A percentile compares a stretch with the other conserved stretches of the same genome.
Evolutionary conservation across 2,329 filamentous ascomycete genomes (phyloP).

Genomic region (Colletotrichum tofieldiae): DNA sequence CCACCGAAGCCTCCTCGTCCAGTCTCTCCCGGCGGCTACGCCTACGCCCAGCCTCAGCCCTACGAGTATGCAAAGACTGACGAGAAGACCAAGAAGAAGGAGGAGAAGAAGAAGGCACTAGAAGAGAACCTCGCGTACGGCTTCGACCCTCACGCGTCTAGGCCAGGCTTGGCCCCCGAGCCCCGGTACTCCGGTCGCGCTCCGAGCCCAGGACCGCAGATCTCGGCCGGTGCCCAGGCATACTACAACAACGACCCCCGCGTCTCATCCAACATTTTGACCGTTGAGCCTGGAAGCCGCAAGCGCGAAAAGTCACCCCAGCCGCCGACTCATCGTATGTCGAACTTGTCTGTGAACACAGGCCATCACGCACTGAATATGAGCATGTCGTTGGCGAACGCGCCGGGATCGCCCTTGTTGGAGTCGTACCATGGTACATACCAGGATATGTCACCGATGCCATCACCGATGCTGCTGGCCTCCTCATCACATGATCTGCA

Average conservation of each 20-base stretch:
- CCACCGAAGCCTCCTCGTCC: constrained; percentile 39
- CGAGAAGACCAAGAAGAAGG: constrained; percentile 49
- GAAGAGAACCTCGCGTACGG: constrained; percentile 70
- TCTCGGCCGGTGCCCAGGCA: constrained; percentile 45
- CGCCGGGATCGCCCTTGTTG: constrained; percentile 87
- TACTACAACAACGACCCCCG: constrained; percentile 57
- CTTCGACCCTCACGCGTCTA: constrained; percentile 34
- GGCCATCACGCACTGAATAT: constrained; percentile 57
- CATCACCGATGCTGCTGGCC: constrained; percentile 79
- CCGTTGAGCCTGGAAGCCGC: constrained; percentile 57
- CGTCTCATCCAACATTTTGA: constrained; percentile 58
- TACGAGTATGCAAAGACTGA: constrained; percentile 48
- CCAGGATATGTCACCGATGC: constrained; percentile 95
- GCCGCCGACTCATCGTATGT: constrained; percentile 67
- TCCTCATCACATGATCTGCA: constrained; percentile 38
- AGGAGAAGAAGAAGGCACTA: constrained; percentile 50
- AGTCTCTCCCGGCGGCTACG: constrained; percentile 42
- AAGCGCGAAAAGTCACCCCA: constrained; percentile 62
- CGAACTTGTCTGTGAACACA: constrained; percentile 66
- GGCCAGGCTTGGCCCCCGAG: constrained; percentile 37
- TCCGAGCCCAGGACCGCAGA: constrained; percentile 40
- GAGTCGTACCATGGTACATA: constrained; percentile 96
- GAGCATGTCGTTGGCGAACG: constrained; percentile 64
- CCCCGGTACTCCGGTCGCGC: constrained; percentile 35
- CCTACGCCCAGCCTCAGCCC: constrained; percentile 50